A percentile compares a stretch with the other conserved stretches of the same genome.
Evolutionary conservation across 768 basidiomycete species (phyloP).

Genomic region (Rhodotorula sphaerocarpa): DNA sequence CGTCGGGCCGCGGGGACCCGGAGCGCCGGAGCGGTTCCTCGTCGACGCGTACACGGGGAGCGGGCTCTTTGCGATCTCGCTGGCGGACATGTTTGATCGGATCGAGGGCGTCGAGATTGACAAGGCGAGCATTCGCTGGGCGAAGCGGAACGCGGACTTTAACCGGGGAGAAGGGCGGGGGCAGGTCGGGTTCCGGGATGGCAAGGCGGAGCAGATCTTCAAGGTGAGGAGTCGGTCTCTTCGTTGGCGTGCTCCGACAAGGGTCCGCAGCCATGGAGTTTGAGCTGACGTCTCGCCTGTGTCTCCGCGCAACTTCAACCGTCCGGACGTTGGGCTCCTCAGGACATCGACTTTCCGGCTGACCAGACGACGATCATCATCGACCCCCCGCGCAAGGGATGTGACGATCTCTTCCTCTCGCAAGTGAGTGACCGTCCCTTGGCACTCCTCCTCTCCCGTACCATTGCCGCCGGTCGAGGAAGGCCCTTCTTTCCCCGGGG

Average conservation of each 20-base stretch:
- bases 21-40: slow-evolving; percentile 52
- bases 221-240: slow-evolving; percentile 48
- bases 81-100: slow-evolving; percentile 63
- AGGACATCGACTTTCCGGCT: slow-evolving; percentile 53
- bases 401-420: slow-evolving; percentile 58
- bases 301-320: too few species aligned
- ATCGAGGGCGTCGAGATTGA: slow-evolving; percentile 83
- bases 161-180: slow-evolving; percentile 50
- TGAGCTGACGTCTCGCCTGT: too few species aligned
- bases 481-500: too few species aligned
- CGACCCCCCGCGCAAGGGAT: slow-evolving; percentile 93
- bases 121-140: slow-evolving; percentile 46
- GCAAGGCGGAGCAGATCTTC: slow-evolving; percentile 83
- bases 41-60: slow-evolving; percentile 79
- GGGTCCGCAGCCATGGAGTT: too few species aligned
- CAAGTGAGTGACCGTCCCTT: too few species aligned
- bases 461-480: too few species aligned
- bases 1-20: slow-evolving; percentile 44
- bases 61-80: slow-evolving; percentile 76
- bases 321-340: background rate
- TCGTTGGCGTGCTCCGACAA: slow-evolving; percentile 38
- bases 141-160: slow-evolving; percentile 46
- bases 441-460: too few species aligned
- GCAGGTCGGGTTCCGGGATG: slow-evolving; percentile 55
- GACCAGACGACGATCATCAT: slow-evolving; percentile 62